Base-by-base conservation (phyloP, 345 rosid genomes). In the Pelargonium nanum region DNA sequence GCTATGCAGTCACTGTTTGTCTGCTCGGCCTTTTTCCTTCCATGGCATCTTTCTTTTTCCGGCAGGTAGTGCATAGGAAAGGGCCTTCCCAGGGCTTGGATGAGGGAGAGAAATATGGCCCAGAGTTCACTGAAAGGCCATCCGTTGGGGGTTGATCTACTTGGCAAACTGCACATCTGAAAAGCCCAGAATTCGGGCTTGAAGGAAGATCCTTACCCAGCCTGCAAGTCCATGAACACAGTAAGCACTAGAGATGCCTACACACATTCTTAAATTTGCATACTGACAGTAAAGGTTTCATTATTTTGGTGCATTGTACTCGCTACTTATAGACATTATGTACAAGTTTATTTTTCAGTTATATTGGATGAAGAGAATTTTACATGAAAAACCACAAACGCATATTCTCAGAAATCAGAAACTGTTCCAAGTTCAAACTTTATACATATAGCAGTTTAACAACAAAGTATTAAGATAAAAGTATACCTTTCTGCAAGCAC, bases 81-180 rank as follows among this genome's bases (percentile, higher is more conserved):
- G 95, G 99, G 20, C 99, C 97, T 67, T 89, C 99, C 85, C 92
- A 82, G 64, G 88, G 86, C 68, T 82, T 82, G 19, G 99, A 81
- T 60, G 86, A 71, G 16, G 91, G 73, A 19, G 96, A 77, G 80
- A 81, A 80, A 61, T 84, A 76, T n/a, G 84, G 52, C 51, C 83
- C 88, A 0, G 86, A 78, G 67, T 81, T 84, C 53, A 75, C 79
- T 20, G 84, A 72, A 72, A 84, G 61, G 62, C 61, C 79, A 58
- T 93, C 96, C 30, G 59, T 64, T 0, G 81, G 86, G 58, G 89
- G 75, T 74, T 94, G 91, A 73, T 94, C 93, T 34, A 68, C 80
- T 80, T 94, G 99, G 78, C 97, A 94, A 59, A 94, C 91, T n/a
- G 99, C 99, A 70, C 99, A 94, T 80, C 71, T 89, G 68, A 79